phyloP scores from a whole-genome alignment of 805 yeast genomes.

The Starmerella powellii region DNA sequence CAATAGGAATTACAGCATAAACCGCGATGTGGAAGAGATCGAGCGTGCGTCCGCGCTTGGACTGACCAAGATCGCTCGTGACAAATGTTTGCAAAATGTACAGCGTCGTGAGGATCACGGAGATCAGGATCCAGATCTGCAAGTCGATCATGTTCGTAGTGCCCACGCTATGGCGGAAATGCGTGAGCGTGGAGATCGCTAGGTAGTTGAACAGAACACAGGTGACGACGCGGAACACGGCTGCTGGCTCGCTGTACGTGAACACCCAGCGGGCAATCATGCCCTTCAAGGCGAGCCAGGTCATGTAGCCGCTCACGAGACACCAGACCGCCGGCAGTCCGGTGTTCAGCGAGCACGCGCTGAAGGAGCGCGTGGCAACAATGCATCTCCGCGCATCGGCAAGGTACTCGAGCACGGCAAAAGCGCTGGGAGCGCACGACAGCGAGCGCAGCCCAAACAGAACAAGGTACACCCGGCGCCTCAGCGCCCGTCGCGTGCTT shows the following conservation, averaged over 20 bases:
- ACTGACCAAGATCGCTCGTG: conserved; percentile 44
- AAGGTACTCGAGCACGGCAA: conserved; percentile 35
- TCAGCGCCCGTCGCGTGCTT: conserved; percentile 10
- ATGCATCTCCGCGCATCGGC: conserved; percentile 27
- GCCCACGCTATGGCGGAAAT: conserved; percentile 41
- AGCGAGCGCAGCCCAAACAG: conserved; percentile 36
- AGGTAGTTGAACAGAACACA: conserved; percentile 64
- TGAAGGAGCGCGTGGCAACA: conserved; percentile 3
- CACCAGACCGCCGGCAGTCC: conserved; percentile 55
- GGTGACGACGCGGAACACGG: conserved; percentile 73
- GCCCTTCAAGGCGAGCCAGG: conserved; percentile 76
- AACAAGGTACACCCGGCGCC: conserved; percentile 19
- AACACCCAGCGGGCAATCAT: conserved; percentile 86
- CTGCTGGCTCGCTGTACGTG: conserved; percentile 76
- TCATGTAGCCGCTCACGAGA: conserved; percentile 69
- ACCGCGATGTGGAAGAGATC: conserved; percentile 83
- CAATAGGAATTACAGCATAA: conserved; percentile 96
- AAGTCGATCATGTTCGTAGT: conserved; percentile 57
- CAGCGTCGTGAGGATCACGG: conserved; percentile 67
- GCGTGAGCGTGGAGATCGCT: conserved; percentile 55
- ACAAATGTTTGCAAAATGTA: conserved; percentile 80
- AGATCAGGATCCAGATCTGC: conserved; percentile 86
- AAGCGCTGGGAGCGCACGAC: conserved; percentile 55
- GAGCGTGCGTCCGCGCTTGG: conserved; percentile 43
- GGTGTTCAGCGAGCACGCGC: conserved; percentile 19